Evolutionary conservation across 768 basidiomycete species (phyloP).

Genomic region (Trametes cubensis): DNA sequence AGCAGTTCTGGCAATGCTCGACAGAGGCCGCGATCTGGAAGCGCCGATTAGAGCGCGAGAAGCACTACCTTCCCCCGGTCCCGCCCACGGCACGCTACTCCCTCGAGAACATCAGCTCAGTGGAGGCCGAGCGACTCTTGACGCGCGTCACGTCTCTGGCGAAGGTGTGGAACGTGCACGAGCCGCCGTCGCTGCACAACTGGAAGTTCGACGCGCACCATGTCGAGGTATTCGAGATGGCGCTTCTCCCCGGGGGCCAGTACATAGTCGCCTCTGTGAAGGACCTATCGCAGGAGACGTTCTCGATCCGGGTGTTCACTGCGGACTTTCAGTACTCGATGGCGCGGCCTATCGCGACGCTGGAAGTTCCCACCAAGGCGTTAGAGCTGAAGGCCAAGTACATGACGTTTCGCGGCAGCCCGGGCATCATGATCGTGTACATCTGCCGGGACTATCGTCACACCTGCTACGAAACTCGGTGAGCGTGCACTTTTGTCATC

Average conservation of each 20-base stretch:
- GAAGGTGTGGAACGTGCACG: slow-evolving; percentile 54
- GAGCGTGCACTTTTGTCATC: neutral
- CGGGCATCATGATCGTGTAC: slow-evolving; percentile 58
- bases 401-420: slow-evolving; percentile 35
- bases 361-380: slow-evolving; percentile 51
- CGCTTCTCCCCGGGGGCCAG: slow-evolving; percentile 67
- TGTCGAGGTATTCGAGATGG: slow-evolving; percentile 51
- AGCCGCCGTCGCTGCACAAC: slow-evolving; percentile 36
- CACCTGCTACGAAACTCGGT: neutral
- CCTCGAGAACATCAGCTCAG: slow-evolving; percentile 35
- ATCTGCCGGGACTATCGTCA: slow-evolving; percentile 40
- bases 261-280: slow-evolving; percentile 64
- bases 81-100: slow-evolving; percentile 59
- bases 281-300: slow-evolving; percentile 38
- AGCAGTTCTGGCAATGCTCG: slow-evolving; percentile 59
- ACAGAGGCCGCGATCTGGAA: slow-evolving; percentile 74
- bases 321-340: slow-evolving; percentile 56
- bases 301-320: slow-evolving; percentile 54
- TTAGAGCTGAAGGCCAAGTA: slow-evolving; percentile 65
- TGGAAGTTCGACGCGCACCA: slow-evolving; percentile 35
- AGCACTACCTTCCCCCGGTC: slow-evolving; percentile 59
- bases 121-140: slow-evolving; percentile 59
- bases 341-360: slow-evolving; percentile 41
- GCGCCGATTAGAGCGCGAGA: slow-evolving; percentile 54
- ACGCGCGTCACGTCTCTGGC: slow-evolving; percentile 60